Evolutionary conservation across 805 yeast species (phyloP).

Genomic region (Wickerhamiella azymoides): DNA sequence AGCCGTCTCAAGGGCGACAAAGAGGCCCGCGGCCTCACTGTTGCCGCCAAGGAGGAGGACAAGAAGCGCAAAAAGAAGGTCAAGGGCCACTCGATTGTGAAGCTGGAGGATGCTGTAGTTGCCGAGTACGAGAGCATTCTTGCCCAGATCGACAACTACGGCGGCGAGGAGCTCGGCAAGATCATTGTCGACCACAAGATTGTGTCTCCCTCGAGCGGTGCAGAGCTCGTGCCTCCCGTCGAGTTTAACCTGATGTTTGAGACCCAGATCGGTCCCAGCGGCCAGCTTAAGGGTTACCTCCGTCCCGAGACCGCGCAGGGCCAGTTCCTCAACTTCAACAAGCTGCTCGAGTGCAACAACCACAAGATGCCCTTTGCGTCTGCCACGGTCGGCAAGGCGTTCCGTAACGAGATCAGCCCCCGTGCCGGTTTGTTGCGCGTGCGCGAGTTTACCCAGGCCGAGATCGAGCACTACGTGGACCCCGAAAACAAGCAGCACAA

Average conservation of each 20-base stretch:
- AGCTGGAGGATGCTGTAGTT: constrained; percentile 68
- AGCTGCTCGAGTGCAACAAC: constrained; percentile 87
- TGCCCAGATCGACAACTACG: constrained; percentile 85
- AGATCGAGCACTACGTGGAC: constrained; percentile 96
- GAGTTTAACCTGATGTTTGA: constrained; percentile 98
- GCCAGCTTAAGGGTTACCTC: constrained; percentile 84
- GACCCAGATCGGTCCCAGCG: constrained; percentile 98
- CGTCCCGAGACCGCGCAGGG: constrained; percentile 99
- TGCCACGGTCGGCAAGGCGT: constrained; percentile 96
- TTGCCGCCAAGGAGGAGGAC: constrained; percentile 51
- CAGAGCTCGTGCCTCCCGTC: constrained; percentile 71
- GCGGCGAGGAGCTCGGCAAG: constrained; percentile 86
- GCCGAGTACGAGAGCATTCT: constrained; percentile 72
- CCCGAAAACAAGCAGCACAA: constrained; percentile 77
- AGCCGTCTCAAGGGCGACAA: constrained; percentile 92
- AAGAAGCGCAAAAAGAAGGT: constrained; percentile 86
- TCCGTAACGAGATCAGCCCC: constrained; percentile 97
- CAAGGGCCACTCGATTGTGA: constrained; percentile 79
- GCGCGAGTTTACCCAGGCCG: constrained; percentile 98
- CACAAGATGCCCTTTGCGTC: constrained; percentile 98
- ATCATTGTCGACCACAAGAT: constrained; percentile 71
- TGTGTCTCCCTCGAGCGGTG: constrained; percentile 84
- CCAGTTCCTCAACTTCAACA: constrained; percentile 89
- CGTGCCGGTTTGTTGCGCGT: constrained; percentile 95
- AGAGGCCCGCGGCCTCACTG: constrained; percentile 78